phyloP scores from a whole-genome alignment of 2,329 filamentous ascomycete species.

The Raffaelea ambrosiae region DNA sequence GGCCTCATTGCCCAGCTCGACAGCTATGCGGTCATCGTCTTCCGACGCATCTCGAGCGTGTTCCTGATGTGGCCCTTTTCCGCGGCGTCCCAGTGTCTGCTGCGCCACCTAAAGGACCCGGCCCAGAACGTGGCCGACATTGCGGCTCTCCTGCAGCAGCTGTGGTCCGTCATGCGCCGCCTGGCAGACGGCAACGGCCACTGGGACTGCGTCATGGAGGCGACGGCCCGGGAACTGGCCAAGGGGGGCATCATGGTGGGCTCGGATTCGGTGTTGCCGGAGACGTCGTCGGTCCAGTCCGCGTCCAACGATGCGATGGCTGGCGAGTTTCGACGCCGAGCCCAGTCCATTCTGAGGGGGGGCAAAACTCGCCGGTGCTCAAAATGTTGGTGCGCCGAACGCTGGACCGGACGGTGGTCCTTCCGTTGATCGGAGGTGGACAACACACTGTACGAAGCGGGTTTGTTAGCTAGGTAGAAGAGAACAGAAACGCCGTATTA shows the following conservation, averaged over 20 bases:
- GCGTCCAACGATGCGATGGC: not conserved
- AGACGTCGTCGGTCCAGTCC: not conserved
- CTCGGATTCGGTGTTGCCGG: not conserved
- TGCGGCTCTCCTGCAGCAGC: not conserved
- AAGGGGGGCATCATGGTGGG: not conserved
- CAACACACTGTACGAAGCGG: too few relatives aligned
- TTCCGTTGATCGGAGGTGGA: too few relatives aligned
- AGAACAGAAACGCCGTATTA: too few relatives aligned
- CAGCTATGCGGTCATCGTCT: not conserved
- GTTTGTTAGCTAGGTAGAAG: too few relatives aligned
- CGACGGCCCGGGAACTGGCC: not conserved
- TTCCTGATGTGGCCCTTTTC: not conserved
- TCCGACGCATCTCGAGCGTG: not conserved
- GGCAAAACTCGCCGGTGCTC: too few relatives aligned
- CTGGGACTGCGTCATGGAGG: not conserved
- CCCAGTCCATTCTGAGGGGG: too few relatives aligned
- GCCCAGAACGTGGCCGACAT: not conserved
- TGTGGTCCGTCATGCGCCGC: not conserved
- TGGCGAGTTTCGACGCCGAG: too few relatives aligned
- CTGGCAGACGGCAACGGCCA: not conserved
- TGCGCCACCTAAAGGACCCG: not conserved
- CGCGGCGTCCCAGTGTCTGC: not conserved
- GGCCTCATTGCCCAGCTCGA: not conserved
- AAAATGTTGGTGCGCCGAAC: too few relatives aligned
- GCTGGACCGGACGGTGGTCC: too few relatives aligned